Percentiles rank a stretch among this genome's conserved stretches.
Evolutionary conservation across 805 yeast species (phyloP).

Genomic region (Ogataea chonburiensis): DNA sequence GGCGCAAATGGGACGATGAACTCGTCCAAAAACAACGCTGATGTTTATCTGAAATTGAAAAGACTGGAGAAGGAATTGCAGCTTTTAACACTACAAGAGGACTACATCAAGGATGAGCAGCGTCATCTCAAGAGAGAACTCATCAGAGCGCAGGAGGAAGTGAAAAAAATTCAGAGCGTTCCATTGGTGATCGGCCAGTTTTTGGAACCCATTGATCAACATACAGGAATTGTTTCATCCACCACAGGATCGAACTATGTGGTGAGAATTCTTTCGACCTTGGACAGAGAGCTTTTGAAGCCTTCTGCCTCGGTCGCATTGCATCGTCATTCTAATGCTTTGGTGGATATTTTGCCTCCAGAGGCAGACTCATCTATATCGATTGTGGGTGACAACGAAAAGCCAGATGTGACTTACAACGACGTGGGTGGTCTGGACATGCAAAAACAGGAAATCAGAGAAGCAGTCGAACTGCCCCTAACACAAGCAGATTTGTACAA

Average conservation of each 20-base stretch:
- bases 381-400: constrained; percentile 90
- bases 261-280: constrained; percentile 89
- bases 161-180: constrained; percentile 93
- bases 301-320: constrained; percentile 95
- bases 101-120: constrained; percentile 96
- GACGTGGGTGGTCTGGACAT: constrained; percentile 99
- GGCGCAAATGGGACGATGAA: constrained; percentile 27
- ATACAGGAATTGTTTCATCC: constrained; percentile 93
- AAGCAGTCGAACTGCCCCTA: constrained; percentile 95
- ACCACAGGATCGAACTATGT: constrained; percentile 98
- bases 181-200: constrained; percentile 98
- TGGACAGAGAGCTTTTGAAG: constrained; percentile 91
- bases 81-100: constrained; percentile 83
- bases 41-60: constrained; percentile 81
- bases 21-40: constrained; percentile 38
- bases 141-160: constrained; percentile 97
- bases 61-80: constrained; percentile 89
- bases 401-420: constrained; percentile 89
- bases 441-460: constrained; percentile 99
- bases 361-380: constrained; percentile 97
- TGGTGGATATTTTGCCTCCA: constrained; percentile 96
- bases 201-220: constrained; percentile 94
- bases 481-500: constrained; percentile 94
- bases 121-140: constrained; percentile 93
- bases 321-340: constrained; percentile 97